These are phyloP conservation scores for Pythium biforme DNA, from an alignment of 352 stramenopile genomes.

Conservation along the genomic window DNA sequence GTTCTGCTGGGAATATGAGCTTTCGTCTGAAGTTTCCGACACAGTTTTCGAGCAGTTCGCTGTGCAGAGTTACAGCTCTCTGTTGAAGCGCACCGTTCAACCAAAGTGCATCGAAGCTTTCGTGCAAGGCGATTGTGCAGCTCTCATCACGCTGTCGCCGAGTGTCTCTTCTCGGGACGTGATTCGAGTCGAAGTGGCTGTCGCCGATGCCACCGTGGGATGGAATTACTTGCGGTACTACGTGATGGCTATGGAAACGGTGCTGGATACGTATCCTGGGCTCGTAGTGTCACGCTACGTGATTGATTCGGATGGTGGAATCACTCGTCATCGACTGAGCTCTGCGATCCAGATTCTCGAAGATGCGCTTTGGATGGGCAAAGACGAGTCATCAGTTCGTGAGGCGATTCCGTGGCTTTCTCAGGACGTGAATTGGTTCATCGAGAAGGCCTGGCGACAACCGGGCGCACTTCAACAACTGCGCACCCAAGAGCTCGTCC, in stretches of 20 bases:
- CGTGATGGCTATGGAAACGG: slow-evolving; percentile 19
- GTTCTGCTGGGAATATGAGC: slow-evolving; percentile 26
- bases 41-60: slow-evolving; percentile 28
- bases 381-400: not conserved
- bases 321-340: slow-evolving; percentile 4
- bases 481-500: not conserved
- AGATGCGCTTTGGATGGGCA: slow-evolving; percentile 3
- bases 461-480: slow-evolving; percentile 9
- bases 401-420: slow-evolving; percentile 13
- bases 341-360: slow-evolving; percentile 3
- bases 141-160: slow-evolving; percentile 5
- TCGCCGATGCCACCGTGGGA: not conserved
- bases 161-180: not conserved
- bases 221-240: slow-evolving; percentile 19
- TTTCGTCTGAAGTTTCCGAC: slow-evolving; percentile 18
- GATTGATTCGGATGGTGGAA: slow-evolving; percentile 1
- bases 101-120: slow-evolving; percentile 21
- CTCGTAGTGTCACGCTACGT: slow-evolving; percentile 12
- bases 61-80: slow-evolving; percentile 23
- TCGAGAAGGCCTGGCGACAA: slow-evolving; percentile 17
- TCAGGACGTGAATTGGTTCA: slow-evolving; percentile 15
- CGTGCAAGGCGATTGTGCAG: slow-evolving; percentile 6
- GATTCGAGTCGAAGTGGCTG: slow-evolving; percentile 10
- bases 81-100: slow-evolving; percentile 3
- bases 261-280: slow-evolving; percentile 20